A percentile compares a stretch with the other conserved stretches of the same genome.
Evolutionary conservation across 108 stramenopile species (phyloP).

Genomic region (Chaetoceros muelleri): DNA sequence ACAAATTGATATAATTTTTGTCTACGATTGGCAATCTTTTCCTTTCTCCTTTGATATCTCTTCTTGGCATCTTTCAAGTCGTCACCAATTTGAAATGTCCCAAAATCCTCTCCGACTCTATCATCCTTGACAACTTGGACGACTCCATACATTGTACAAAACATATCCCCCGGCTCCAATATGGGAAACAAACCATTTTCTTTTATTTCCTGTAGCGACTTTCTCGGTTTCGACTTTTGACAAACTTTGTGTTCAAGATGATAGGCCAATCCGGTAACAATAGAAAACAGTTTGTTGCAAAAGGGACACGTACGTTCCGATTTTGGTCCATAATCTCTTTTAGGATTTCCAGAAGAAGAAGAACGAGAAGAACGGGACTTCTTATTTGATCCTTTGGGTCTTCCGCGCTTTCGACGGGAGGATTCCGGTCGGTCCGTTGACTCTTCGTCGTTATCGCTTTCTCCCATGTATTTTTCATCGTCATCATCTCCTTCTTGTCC

Average conservation of each 20-base stretch:
- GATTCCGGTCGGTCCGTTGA: background rate
- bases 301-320: constrained; percentile 40
- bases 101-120: constrained; percentile 18
- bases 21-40: background rate
- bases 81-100: constrained; percentile 1
- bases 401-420: constrained; percentile 1
- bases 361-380: background rate
- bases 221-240: constrained; percentile 1
- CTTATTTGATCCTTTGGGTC: background rate
- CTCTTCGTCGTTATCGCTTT: background rate
- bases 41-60: background rate
- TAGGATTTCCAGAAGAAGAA: background rate
- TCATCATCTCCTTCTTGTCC: constrained; percentile 2
- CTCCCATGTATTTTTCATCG: background rate
- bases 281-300: constrained; percentile 27
- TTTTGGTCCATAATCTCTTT: constrained; percentile 20
- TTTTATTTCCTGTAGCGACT: background rate
- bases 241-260: constrained; percentile 26
- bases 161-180: constrained; percentile 33
- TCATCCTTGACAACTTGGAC: constrained; percentile 65
- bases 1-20: constrained; percentile 1
- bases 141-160: constrained; percentile 53
- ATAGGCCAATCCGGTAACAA: constrained; percentile 21
- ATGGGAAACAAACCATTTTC: constrained; percentile 10
- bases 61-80: background rate